phyloP scores from a whole-genome alignment of 192 early-diverging fungal genomes.

The Ambispora gerdemannii region DNA sequence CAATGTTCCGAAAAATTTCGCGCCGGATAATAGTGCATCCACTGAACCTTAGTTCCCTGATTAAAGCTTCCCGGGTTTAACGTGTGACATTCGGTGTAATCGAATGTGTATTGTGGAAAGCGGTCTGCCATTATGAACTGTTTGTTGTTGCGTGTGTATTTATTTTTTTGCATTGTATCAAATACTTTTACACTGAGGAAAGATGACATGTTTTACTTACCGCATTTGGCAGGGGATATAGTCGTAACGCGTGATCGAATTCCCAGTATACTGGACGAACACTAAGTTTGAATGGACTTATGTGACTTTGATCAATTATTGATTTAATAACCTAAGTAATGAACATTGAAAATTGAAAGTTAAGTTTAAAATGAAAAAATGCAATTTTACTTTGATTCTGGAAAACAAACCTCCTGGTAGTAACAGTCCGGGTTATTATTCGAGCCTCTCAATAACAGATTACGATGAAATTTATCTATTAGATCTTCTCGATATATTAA shows the following conservation, averaged over 20 bases:
- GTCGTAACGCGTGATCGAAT: background rate
- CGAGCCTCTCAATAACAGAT: background rate
- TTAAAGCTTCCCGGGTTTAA: background rate
- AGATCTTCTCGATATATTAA: background rate
- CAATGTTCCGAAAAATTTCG: no score
- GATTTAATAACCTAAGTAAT: background rate
- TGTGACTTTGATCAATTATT: background rate
- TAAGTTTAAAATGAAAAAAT: background rate
- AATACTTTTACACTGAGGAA: no score
- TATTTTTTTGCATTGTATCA: no score
- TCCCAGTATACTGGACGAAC: background rate
- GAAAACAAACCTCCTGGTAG: no score
- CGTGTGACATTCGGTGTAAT: background rate
- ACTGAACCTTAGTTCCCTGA: background rate
- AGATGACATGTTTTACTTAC: background rate
- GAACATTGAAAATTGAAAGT: background rate
- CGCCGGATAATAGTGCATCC: background rate
- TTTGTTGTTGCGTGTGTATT: background rate
- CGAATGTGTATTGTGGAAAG: background rate
- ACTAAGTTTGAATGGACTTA: background rate
- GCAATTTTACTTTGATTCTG: no score
- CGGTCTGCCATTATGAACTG: background rate
- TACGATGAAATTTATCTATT: background rate
- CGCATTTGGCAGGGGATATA: background rate
- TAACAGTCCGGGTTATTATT: no score